Base-by-base conservation (phyloP, 2,329 filamentous ascomycete species). In the Davidsoniella virescens region DNA sequence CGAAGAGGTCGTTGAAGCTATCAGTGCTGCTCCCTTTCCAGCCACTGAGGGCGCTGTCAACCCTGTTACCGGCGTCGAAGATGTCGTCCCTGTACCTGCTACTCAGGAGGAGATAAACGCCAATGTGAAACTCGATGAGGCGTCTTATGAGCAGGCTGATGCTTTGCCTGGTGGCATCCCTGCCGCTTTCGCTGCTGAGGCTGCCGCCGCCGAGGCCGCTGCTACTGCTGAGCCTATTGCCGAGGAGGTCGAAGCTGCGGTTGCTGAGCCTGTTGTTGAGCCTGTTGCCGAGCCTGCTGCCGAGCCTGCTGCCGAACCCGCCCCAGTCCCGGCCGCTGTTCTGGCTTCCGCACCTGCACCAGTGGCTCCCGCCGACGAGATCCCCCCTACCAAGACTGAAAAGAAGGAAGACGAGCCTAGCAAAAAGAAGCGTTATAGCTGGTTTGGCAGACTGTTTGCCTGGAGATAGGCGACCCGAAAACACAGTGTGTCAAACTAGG, bases 121-220 rank as follows among this genome's bases (percentile, higher is more conserved):
- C 54, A 81, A 87, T 47, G 75, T 94, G 60, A 77, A 80, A 59
- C 75, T 85, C 17, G 88, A 95, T 63, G 75, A 87, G 63, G 84
- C 80, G 57, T 90, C 86, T 1, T 96, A 95, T 65, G 82, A 93
- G 63, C 84, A 84, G 64, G 79, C 80, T 55, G 83, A 83, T 59
- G 74, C 79, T 52, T 64, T 80, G 40, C 70, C 73, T 47, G 74
- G 73, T 56, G 59, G 68, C 41, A 66, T 70, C 5, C 76, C 82
- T n/a, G 83, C 86, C 61, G 82, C 84, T 9, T 80, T 79, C 56
- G 80, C 72, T 37, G 70, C 78, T 84, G 58, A 87, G 87, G 74
- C 76, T 74, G 52, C 25, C 14, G 37, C 33, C n/a, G 47, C 49
- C 9, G 67, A 79, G 63, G 68, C 76, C 1, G 71, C 72, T 50